Percentiles rank a stretch among this genome's conserved stretches.
Evolutionary conservation across 306 rosid species (phyloP).

Genomic region (Purshia tridentata): DNA sequence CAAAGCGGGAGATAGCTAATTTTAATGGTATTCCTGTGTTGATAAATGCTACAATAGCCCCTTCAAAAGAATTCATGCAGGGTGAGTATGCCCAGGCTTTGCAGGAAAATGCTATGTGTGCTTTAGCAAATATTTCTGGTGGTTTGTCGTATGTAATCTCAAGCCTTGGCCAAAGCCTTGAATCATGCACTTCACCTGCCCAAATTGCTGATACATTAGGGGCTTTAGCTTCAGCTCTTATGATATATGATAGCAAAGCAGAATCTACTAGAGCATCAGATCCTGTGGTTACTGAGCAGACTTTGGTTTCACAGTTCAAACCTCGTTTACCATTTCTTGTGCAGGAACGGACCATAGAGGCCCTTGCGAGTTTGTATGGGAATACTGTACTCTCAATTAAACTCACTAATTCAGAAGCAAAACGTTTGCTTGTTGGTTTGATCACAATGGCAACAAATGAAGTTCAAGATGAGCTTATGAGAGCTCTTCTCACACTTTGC

Average conservation of each 20-base stretch:
- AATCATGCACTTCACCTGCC: constrained; percentile 81
- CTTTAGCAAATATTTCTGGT: constrained; percentile 97
- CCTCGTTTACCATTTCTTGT: constrained; percentile 77
- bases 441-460: constrained; percentile 94
- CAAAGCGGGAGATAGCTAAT: constrained; percentile 87
- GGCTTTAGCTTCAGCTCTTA: constrained; percentile 97
- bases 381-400: constrained; percentile 65
- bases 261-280: constrained; percentile 86
- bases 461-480: constrained; percentile 85
- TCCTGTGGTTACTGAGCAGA: constrained; percentile 72
- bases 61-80: constrained; percentile 99
- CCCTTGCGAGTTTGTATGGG: constrained; percentile 94
- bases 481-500: constrained; percentile 79
- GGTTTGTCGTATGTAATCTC: constrained; percentile 93
- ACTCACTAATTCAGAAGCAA: constrained; percentile 82
- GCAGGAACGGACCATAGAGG: constrained; percentile 94
- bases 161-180: constrained; percentile 99
- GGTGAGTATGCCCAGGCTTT: constrained; percentile 96
- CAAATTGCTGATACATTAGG: constrained; percentile 95
- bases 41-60: constrained; percentile 98
- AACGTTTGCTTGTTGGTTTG: constrained; percentile 92
- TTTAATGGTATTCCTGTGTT: constrained; percentile 87
- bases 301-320: constrained; percentile 79
- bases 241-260: constrained; percentile 89
- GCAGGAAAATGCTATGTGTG: constrained; percentile 99